These are phyloP conservation scores for Hypoxylon sp. DNA, from an alignment of 2,329 filamentous ascomycete species.

Conservation along the genomic window DNA sequence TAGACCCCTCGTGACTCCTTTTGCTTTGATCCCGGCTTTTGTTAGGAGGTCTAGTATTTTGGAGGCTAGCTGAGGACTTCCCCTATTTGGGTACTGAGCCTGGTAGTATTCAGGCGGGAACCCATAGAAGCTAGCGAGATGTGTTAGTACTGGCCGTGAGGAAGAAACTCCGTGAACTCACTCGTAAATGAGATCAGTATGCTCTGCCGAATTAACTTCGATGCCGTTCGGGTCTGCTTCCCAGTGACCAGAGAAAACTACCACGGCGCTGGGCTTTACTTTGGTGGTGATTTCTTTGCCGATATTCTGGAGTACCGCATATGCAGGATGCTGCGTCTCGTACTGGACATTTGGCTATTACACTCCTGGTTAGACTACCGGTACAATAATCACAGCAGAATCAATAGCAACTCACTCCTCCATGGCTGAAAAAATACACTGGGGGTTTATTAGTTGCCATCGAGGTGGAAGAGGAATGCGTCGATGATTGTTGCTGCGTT, in stretches of 20 bases:
- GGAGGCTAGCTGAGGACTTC: slow-evolving; percentile 69
- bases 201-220: slow-evolving; percentile 73
- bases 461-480: slow-evolving; percentile 18
- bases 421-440: slow-evolving; percentile 64
- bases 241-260: slow-evolving; percentile 85
- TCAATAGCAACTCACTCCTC: slow-evolving; percentile 55
- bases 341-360: slow-evolving; percentile 73
- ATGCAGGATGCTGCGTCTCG: slow-evolving; percentile 75
- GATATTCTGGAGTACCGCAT: slow-evolving; percentile 71
- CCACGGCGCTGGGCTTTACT: slow-evolving; percentile 77
- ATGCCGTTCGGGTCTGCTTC: slow-evolving; percentile 68
- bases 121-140: slow-evolving; percentile 69
- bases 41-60: slow-evolving; percentile 67
- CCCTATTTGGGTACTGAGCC: slow-evolving; percentile 73
- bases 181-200: slow-evolving; percentile 78
- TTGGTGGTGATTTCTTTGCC: slow-evolving; percentile 77
- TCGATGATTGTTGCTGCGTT: slow-evolving; percentile 23
- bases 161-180: slow-evolving; percentile 49
- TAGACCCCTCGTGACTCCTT: slow-evolving; percentile 71
- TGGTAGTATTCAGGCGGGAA: slow-evolving; percentile 78
- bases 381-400: background rate
- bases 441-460: slow-evolving; percentile 53
- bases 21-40: slow-evolving; percentile 68
- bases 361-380: slow-evolving; percentile 23
- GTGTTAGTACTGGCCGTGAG: slow-evolving; percentile 34